Evolutionary conservation across 31 red algal species (phyloP).

Genomic region (Porphyra umbilicalis): DNA sequence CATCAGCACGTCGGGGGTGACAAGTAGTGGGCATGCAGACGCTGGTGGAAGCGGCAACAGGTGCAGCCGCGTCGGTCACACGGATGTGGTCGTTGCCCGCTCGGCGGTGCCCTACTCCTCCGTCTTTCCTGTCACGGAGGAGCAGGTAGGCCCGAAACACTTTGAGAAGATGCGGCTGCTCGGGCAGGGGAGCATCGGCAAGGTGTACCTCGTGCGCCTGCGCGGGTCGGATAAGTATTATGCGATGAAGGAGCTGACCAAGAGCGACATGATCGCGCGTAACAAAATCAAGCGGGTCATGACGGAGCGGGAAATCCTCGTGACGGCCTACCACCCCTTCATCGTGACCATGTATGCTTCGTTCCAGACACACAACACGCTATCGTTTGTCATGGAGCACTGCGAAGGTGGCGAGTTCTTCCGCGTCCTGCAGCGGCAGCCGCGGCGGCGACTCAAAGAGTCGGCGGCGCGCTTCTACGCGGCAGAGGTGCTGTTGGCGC

Average conservation of each 20-base stretch:
- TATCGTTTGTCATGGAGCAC: constrained; percentile 94
- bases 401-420: constrained; percentile 91
- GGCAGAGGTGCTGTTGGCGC: constrained; percentile 79
- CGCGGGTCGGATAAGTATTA: constrained; percentile 73
- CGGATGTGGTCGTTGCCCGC: constrained; percentile 15
- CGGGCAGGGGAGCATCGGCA: constrained; percentile 73
- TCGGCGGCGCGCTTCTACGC: constrained; percentile 83
- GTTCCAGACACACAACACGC: constrained; percentile 75
- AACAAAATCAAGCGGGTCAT: constrained; percentile 84
- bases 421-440: constrained; percentile 68
- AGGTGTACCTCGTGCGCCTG: constrained; percentile 78
- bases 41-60: not conserved
- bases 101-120: constrained; percentile 44
- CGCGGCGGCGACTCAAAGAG: constrained; percentile 71
- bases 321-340: constrained; percentile 84
- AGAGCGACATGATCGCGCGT: constrained; percentile 84
- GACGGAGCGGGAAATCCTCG: constrained; percentile 85
- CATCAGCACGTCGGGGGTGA: not conserved
- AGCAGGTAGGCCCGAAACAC: constrained; percentile 57
- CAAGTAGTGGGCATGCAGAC: too few relatives aligned
- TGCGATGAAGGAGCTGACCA: constrained; percentile 89
- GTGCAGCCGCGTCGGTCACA: not conserved
- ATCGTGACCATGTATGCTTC: constrained; percentile 91
- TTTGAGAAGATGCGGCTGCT: constrained; percentile 81
- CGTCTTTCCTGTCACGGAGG: constrained; percentile 46